phyloP scores from a whole-genome alignment of 352 stramenopile species.

The Globisporangium carolinianum region DNA sequence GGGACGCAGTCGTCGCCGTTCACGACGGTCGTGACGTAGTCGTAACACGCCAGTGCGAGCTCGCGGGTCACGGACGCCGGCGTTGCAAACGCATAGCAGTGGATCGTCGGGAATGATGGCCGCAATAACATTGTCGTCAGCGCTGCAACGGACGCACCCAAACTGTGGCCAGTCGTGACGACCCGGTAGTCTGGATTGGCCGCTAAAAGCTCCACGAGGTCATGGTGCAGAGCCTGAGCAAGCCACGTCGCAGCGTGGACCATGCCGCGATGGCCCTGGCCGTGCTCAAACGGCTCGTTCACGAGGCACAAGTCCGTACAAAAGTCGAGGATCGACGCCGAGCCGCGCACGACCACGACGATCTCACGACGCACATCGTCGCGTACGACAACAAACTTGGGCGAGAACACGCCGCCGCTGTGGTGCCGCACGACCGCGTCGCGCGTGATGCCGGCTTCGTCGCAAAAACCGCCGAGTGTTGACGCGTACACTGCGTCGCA shows the following conservation, averaged over 20 bases:
- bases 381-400: slow-evolving; percentile 60
- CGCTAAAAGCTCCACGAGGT: slow-evolving; percentile 31
- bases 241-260: slow-evolving; percentile 71
- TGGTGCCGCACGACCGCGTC: slow-evolving; percentile 43
- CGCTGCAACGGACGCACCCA: slow-evolving; percentile 62
- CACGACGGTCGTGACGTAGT: slow-evolving; percentile 65
- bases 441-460: slow-evolving; percentile 31
- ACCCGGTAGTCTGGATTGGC: slow-evolving; percentile 51
- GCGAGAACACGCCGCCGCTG: slow-evolving; percentile 66
- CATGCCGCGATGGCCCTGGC: slow-evolving; percentile 78
- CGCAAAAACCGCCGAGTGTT: slow-evolving; percentile 40
- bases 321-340: slow-evolving; percentile 74
- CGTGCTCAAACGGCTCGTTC: slow-evolving; percentile 61
- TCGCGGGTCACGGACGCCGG: slow-evolving; percentile 64
- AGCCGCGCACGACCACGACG: slow-evolving; percentile 56
- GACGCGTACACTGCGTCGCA: slow-evolving; percentile 70
- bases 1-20: slow-evolving; percentile 81
- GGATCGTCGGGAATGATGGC: slow-evolving; percentile 32
- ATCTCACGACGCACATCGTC: slow-evolving; percentile 52
- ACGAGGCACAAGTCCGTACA: slow-evolving; percentile 74
- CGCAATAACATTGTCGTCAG: slow-evolving; percentile 51
- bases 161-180: slow-evolving; percentile 60
- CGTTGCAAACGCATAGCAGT: slow-evolving; percentile 65
- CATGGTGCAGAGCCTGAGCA: slow-evolving; percentile 39
- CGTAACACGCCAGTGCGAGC: slow-evolving; percentile 40